Evolutionary conservation across 2,329 filamentous ascomycete genomes (phyloP), one percentile per base, ranked within the genome.

Genomic region (Colletotrichum sp.): DNA sequence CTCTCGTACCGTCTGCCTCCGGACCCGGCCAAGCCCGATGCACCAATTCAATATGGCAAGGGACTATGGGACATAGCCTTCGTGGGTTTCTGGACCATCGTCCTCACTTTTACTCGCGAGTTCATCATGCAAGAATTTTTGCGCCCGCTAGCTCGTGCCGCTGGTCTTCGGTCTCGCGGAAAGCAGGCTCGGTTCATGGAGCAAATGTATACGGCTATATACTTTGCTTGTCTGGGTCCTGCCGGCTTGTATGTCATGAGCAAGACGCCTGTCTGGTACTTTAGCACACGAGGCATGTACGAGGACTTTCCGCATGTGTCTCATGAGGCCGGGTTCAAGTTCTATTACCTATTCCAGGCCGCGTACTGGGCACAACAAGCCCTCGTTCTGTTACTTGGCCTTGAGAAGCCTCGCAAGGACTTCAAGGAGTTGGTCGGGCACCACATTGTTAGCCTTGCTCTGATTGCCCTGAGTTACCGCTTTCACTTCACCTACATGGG

Each of bases 401-500:
- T 98, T 85, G 96, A 99, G 89, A 98, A 98, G 89, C 96, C 95
- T 32, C 89, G 96, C 77, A 98, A 98, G 88, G 96, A 99, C 85
- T 98, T 96, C 86, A 96, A 95, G 86, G 96, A 98, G 88, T 90
- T 98, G 70, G 95, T 98, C 67, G 92, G 93, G 71, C 96, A 99
- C 84, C 96, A 99, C 84, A 93, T 98, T 80, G 95, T 98, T 83
- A 98, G 95, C 24, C 87, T 99, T 76, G 88, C 93, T 24, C 90
- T 99, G 80, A 98, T 99, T 79, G 93, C 87, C 75, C 87, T 96
- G 82, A 97, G 95, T 87, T 99, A 98, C 87, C 93, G 95, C 77
- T 99, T 98, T 89, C 96, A 99, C 86, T 99, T 98, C 85, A 98
- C 96, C 24, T 96, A 98, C 86, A 98, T 99, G 84, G 96, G 96